Conservation (phyloP, 805 yeast genomes). For the Myxozyma vanderwaltii region DNA sequence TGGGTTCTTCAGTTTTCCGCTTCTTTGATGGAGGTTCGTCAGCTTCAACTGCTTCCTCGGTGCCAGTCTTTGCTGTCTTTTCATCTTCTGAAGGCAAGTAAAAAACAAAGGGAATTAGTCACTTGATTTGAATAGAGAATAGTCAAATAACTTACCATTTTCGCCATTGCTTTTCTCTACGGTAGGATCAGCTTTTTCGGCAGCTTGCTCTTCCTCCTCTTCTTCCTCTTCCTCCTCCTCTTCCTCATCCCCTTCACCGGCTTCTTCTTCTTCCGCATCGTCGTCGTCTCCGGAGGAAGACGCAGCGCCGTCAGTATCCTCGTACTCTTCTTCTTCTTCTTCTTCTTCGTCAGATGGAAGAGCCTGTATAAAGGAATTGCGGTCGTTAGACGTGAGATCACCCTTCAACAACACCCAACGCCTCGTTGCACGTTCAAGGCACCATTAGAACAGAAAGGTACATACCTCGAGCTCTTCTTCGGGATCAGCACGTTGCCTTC, state of each 20-base stretch:
- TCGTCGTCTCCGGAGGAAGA: constrained; percentile 30
- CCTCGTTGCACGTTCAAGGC: too few relatives aligned
- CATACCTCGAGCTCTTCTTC: constrained; percentile 34
- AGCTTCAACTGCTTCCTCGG: constrained; percentile 7
- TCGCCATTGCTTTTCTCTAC: background rate
- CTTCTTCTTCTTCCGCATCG: constrained; percentile 28
- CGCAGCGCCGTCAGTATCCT: constrained; percentile 33
- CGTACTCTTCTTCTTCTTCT: constrained; percentile 35
- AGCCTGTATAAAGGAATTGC: constrained; percentile 16
- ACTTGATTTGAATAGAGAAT: too few relatives aligned
- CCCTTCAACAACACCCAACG: background rate
- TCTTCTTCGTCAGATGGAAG: constrained; percentile 33
- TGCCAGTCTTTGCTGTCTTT: background rate
- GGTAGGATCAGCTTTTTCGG: constrained; percentile 8
- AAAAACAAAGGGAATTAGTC: too few relatives aligned
- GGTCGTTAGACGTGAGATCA: background rate
- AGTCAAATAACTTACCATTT: background rate
- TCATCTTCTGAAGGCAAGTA: too few relatives aligned
- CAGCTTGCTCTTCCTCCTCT: constrained; percentile 14
- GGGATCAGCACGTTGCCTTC: constrained; percentile 31
- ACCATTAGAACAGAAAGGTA: too few relatives aligned
- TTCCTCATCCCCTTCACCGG: constrained; percentile 24
- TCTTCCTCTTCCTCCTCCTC: constrained; percentile 32
- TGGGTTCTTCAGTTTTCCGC: constrained; percentile 22
- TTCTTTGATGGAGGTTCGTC: constrained; percentile 32